These are phyloP conservation scores for Maudiozyma pseudohumilis DNA, from an alignment of 805 yeast species.

Conservation along the genomic window DNA sequence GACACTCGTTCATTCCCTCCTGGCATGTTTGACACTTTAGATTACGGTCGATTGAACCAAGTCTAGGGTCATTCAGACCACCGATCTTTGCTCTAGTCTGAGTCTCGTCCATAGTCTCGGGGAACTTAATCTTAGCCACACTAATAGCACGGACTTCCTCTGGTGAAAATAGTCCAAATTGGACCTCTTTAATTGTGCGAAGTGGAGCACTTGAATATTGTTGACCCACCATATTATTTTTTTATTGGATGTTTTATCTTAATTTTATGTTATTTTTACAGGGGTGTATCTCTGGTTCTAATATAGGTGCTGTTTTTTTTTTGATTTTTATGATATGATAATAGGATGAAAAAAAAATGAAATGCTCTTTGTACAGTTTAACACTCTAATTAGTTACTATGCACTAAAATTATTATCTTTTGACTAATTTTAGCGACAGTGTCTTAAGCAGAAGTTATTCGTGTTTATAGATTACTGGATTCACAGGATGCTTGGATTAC, in stretches of 20 bases:
- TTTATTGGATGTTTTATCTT: slow-evolving; percentile 3
- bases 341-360: neutral
- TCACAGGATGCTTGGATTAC: too few species aligned
- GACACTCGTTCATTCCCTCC: slow-evolving; percentile 98
- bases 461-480: too few species aligned
- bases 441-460: neutral
- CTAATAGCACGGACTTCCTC: slow-evolving; percentile 96
- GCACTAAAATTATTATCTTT: neutral
- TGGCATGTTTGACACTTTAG: slow-evolving; percentile 98
- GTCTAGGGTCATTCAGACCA: slow-evolving; percentile 92
- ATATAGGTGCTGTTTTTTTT: slow-evolving; percentile 1
- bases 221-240: slow-evolving; percentile 38
- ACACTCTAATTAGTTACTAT: neutral
- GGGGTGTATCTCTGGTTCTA: neutral
- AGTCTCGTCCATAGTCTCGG: slow-evolving; percentile 99
- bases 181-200: slow-evolving; percentile 95
- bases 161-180: slow-evolving; percentile 95
- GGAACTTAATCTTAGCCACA: slow-evolving; percentile 95
- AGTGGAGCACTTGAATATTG: slow-evolving; percentile 98
- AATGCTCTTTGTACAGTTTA: neutral
- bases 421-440: neutral
- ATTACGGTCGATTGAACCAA: slow-evolving; percentile 95
- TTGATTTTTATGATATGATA: neutral
- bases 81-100: slow-evolving; percentile 92
- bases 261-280: slow-evolving; percentile 4